These are phyloP conservation scores for Botrytis fabae DNA, from an alignment of 2,329 filamentous ascomycete genomes.

Conservation along the genomic window DNA sequence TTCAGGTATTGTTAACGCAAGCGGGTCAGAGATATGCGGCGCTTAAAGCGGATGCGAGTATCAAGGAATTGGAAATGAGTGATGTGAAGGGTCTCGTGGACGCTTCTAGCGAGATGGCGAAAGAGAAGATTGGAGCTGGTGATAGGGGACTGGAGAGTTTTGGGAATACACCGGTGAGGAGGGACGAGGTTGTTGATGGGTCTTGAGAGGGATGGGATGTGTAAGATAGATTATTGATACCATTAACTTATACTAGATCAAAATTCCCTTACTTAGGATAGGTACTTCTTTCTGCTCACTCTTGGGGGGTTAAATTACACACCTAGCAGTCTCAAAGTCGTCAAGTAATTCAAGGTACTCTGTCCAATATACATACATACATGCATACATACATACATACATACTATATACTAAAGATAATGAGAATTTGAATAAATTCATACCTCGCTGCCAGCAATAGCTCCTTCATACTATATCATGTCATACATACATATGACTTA, in stretches of 20 bases:
- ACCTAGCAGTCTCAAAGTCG: background rate
- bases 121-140: slow-evolving; percentile 19
- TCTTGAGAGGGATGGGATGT: background rate
- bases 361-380: background rate
- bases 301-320: background rate
- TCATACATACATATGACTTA: background rate
- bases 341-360: background rate
- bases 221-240: background rate
- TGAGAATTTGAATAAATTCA: too few species aligned
- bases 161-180: slow-evolving; percentile 42
- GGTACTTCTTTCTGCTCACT: background rate
- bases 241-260: background rate
- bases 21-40: slow-evolving; percentile 71
- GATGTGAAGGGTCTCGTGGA: slow-evolving; percentile 31
- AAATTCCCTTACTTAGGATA: background rate
- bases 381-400: too few species aligned
- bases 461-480: too few species aligned
- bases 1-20: slow-evolving; percentile 78
- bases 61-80: slow-evolving; percentile 35
- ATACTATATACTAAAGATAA: too few species aligned
- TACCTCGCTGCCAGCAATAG: too few species aligned
- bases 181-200: slow-evolving; percentile 37
- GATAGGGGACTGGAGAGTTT: slow-evolving; percentile 44
- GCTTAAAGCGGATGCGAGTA: slow-evolving; percentile 48
- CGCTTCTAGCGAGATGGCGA: slow-evolving; percentile 21